Evolutionary conservation across 2,329 filamentous ascomycete species (phyloP), one percentile per base, ranked within the genome.

Genomic region (Exophiala dermatitidis): DNA sequence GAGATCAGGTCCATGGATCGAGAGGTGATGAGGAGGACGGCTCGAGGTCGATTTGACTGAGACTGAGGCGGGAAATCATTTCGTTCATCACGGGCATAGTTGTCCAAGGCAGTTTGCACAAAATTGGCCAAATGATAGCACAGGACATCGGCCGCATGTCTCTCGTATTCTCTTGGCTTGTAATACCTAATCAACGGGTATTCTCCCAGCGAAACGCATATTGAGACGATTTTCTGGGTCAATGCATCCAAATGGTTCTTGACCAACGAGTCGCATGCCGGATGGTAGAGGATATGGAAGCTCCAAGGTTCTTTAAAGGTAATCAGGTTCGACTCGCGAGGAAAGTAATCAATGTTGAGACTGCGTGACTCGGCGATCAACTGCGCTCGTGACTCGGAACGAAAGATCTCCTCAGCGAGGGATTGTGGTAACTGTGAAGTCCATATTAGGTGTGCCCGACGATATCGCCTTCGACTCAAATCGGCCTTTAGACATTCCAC

Each of bases 271-370:
- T 95, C 95, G 72, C 93, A 97, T 50, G 80, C 82, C 1, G 91
- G 91, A 67, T 98, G 91, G 72, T 86, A 98, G 54, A 98, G 77
- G 48, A 90, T 80, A 0, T 90, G 90, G 65, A 98, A 98, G 71
- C 91, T 97, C 84, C 86, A 95, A 1, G 93, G 91, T 67, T 98
- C 91, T 66, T 87, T 79, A 65, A 98, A 96, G 0, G 89, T 95
- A 63, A 96, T 77, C 38, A 98, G 74, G 64, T 94, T 88, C 4
- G 90, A 93, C 72, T 98, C 93, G 65, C 89, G 82, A 4, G 93
- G 90, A 66, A 83, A 91, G 69, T 85, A 98, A 69, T 96, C 87
- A 67, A 95, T 81, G 49, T 90, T 88, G 51, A 97, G 75, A 3
- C 90, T 88, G 55, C 85, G 83, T 66, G 90, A 90, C 50, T 84